Base-by-base conservation (phyloP, 306 rosid genomes). In the Inga oerstediana region DNA sequence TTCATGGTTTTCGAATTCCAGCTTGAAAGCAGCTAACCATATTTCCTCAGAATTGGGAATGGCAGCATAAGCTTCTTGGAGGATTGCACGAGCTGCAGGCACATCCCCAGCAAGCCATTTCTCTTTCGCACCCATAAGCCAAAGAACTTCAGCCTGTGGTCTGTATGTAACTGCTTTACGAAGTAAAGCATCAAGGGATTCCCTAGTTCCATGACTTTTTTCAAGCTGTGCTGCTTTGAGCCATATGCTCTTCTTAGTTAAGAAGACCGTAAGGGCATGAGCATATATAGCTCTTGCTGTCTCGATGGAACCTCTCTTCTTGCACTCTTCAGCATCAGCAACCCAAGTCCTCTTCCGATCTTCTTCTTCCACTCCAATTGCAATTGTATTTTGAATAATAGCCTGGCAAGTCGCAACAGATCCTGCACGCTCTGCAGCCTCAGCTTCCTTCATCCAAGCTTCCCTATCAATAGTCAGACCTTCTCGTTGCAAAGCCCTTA, bases 91-190 rank as follows among this genome's bases (percentile, higher is more conserved):
- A 37, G 97, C 98, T 14, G 92, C 89, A 24, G 94, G 97, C 70
- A 93, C 97, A 81, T 94, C 97, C 30, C 98, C 98, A 78, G 97
- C 98, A 82, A 93, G 97, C 98, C 97, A 94, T 85, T 94, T 94
- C 89, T 91, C 98, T 87, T 93, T 94, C 19, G 98, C 98, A 77
- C 97, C 97, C 98, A 94, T 94, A 84, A 94, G 98, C 98, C 98
- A 94, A 61, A 94, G 85, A 72, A 94, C 98, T 86, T 94, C 97
- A 77, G 98, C 98, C 88, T 94, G 98, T 19, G 98, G 98, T 51
- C 97, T 80, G 77, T 94, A 94, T 10, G 92, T 90, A 78, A 94
- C 98, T 0, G 97, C 98, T 85, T 89, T 94, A 43, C 93, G 91
- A 79, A 91, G 97, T 69, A 94, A 89, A 69, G 97, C 92, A 82